Evolutionary conservation across 345 rosid genomes (phyloP).

Genomic region (Aegle marmelos): DNA sequence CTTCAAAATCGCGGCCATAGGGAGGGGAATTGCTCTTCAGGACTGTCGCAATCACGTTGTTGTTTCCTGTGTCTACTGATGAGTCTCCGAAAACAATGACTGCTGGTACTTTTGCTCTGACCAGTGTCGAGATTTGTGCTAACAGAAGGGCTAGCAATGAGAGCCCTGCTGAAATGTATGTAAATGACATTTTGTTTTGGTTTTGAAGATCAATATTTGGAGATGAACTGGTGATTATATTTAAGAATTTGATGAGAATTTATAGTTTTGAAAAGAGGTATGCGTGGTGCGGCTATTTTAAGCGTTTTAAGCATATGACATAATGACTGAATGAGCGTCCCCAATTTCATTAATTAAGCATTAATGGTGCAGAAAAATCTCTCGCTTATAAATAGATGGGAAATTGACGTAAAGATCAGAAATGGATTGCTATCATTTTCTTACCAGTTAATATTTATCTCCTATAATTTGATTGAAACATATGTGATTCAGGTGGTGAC

Average conservation of each 20-base stretch:
- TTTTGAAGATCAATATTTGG: neutral
- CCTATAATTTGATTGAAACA: neutral
- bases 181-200: neutral
- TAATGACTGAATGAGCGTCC: too few species aligned
- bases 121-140: neutral
- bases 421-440: too few species aligned
- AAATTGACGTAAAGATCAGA: too few species aligned
- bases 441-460: too few species aligned
- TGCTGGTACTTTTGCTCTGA: conserved; percentile 35
- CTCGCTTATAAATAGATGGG: too few species aligned
- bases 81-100: conserved; percentile 62
- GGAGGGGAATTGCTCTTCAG: conserved; percentile 55
- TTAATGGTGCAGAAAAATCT: neutral
- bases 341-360: neutral
- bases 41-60: conserved; percentile 40
- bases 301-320: too few species aligned
- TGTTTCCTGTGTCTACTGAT: conserved; percentile 54
- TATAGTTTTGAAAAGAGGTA: neutral
- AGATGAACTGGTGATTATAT: neutral
- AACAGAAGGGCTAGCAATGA: neutral
- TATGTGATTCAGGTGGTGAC: neutral
- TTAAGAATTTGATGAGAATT: neutral
- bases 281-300: neutral
- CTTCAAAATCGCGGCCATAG: conserved; percentile 53
- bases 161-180: conserved; percentile 3